These are phyloP conservation scores for Hypoxylon sp. DNA, from an alignment of 2,329 filamentous ascomycete genomes.

Conservation along the genomic window DNA sequence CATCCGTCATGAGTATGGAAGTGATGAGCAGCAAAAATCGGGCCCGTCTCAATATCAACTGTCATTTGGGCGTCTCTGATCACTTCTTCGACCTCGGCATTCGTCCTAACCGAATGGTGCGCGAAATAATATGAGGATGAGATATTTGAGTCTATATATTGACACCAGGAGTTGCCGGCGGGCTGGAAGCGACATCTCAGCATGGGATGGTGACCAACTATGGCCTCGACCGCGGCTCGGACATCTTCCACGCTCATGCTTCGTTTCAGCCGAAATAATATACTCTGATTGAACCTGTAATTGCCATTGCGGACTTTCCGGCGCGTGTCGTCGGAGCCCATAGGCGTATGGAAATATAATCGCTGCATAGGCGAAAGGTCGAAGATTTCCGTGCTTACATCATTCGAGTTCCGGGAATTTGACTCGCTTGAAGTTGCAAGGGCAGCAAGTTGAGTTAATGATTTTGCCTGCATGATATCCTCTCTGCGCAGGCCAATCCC, in stretches of 20 bases:
- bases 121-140: conserved; percentile 59
- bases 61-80: conserved; percentile 58
- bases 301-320: conserved; percentile 52
- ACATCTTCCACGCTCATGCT: conserved; percentile 58
- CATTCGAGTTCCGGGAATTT: conserved; percentile 51
- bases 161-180: conserved; percentile 59
- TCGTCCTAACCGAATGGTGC: conserved; percentile 56
- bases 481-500: conserved; percentile 54
- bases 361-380: conserved; percentile 67
- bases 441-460: conserved; percentile 56
- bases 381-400: conserved; percentile 55
- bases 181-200: conserved; percentile 61
- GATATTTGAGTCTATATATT: conserved; percentile 58
- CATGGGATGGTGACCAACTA: conserved; percentile 66
- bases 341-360: conserved; percentile 63
- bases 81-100: conserved; percentile 57
- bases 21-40: conserved; percentile 64
- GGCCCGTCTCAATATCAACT: conserved; percentile 64
- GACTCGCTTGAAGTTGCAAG: conserved; percentile 53
- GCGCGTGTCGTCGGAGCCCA: conserved; percentile 54
- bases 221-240: conserved; percentile 61
- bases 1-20: conserved; percentile 60
- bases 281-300: conserved; percentile 65
- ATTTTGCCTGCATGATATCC: conserved; percentile 55
- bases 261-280: conserved; percentile 61